These are phyloP conservation scores for Betula pendula DNA, from an alignment of 306 rosid genomes.

Conservation along the genomic window DNA sequence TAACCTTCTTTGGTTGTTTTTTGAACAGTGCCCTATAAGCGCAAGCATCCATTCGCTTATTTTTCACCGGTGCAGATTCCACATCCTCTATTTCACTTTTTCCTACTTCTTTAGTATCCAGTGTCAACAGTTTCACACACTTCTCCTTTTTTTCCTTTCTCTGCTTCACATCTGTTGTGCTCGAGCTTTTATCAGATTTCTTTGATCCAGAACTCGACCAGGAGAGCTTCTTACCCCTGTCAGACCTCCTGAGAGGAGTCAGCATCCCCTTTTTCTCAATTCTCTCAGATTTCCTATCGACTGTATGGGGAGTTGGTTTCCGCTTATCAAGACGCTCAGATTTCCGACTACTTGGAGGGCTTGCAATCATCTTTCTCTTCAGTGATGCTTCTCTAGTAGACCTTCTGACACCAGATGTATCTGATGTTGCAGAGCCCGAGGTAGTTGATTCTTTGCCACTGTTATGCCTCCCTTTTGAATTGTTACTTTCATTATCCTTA, in stretches of 20 bases:
- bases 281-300: conserved; percentile 38
- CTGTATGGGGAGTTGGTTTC: conserved; percentile 28
- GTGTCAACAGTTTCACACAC: conserved; percentile 43
- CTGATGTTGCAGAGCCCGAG: conserved; percentile 30
- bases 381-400: conserved; percentile 47
- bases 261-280: conserved; percentile 42
- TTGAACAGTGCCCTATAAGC: conserved; percentile 41
- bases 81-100: conserved; percentile 28
- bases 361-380: conserved; percentile 35
- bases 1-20: conserved; percentile 32
- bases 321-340: conserved; percentile 46
- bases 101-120: conserved; percentile 40
- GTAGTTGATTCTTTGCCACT: conserved; percentile 37
- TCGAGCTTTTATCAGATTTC: conserved; percentile 39
- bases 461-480: conserved; percentile 31
- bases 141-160: conserved; percentile 50
- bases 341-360: conserved; percentile 40
- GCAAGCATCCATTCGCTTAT: conserved; percentile 42
- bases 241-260: conserved; percentile 60
- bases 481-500: conserved; percentile 45
- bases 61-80: conserved; percentile 31
- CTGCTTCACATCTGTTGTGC: conserved; percentile 36
- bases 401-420: conserved; percentile 50
- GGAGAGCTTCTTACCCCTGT: conserved; percentile 41
- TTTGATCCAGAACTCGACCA: conserved; percentile 40